Evolutionary conservation across 208 protist genomes (phyloP), one percentile per base, ranked within the genome.

Genomic region (Crithidia fasciculata): DNA sequence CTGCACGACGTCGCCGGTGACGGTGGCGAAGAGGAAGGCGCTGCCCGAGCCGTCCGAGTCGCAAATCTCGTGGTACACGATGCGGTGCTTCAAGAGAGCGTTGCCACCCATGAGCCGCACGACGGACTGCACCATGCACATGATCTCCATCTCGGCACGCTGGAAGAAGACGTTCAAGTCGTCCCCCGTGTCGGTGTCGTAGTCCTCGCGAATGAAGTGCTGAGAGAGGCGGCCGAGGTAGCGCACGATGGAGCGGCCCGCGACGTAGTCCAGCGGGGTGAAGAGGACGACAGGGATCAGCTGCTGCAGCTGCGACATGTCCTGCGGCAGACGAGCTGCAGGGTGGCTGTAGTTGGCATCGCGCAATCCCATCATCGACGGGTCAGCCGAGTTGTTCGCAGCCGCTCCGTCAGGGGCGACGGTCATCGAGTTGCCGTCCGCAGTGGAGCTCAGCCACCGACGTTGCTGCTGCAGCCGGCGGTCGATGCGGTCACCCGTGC

Each of bases 201-300:
- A 83, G 61, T 80, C 72, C 57, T 97, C 91, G n/a, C 95, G 93
- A 54, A 98, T 89, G 70, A 96, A 95, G 82, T 97, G 95, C 68
- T 97, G 92, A 6, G 91, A 96, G 70, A 98, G 87, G 37, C 86
- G 85, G 37, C 93, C 93, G 9, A 98, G 69, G 72, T 96, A 95
- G 16, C 90, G 86, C 66, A 89, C 85, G 54, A 97, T 90, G n/a
- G 74, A 83, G 52, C 83, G 78, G 15, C 93, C 91, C 5, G 93
- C 80, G 5, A 98, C 80, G 75, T 87, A 97, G 72, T 94, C 90
- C 13, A 94, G 68, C 15, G 93, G 85, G 36, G 92, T 96, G 59
- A 91, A 82, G 53, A 89, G 69, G 2, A 96, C 87, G 13, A 69
- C 70, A 0, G 86, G 69, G 56, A 84, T 76, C 41, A 74, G 70